A percentile compares a stretch with the other conserved stretches of the same genome.
These are phyloP conservation scores for Colletotrichum lupini DNA, from an alignment of 2,329 filamentous ascomycete species.

Conservation along the genomic window DNA sequence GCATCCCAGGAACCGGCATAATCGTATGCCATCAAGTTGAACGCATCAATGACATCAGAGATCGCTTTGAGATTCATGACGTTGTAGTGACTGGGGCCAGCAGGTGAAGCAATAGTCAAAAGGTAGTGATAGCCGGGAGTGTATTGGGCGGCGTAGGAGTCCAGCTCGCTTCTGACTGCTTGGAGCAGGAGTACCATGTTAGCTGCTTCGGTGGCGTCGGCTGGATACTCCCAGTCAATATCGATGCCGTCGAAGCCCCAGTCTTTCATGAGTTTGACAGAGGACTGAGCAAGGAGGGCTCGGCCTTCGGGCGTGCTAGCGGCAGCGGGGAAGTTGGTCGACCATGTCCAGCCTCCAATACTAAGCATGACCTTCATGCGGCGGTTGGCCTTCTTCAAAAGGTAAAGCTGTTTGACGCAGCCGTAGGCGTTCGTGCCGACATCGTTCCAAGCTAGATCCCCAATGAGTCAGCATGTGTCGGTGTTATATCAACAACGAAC, in stretches of 20 bases:
- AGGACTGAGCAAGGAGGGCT: conserved; percentile 72
- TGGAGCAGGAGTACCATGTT: conserved; percentile 55
- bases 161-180: conserved; percentile 56
- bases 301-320: conserved; percentile 72
- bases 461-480: not conserved
- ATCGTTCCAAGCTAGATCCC: conserved; percentile 18
- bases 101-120: conserved; percentile 63
- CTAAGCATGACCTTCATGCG: conserved; percentile 82
- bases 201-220: conserved; percentile 49
- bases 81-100: conserved; percentile 59
- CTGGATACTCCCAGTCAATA: conserved; percentile 68
- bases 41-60: conserved; percentile 64
- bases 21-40: conserved; percentile 76
- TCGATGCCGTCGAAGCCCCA: conserved; percentile 69
- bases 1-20: conserved; percentile 76
- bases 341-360: conserved; percentile 85
- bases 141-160: conserved; percentile 51
- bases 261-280: conserved; percentile 77
- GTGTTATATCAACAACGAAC: accelerated
- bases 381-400: conserved; percentile 80
- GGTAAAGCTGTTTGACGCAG: conserved; percentile 79
- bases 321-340: conserved; percentile 73
- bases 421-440: conserved; percentile 73
- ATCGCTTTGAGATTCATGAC: conserved; percentile 62
- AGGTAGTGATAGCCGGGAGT: conserved; percentile 58